Conservation (phyloP, 768 basidiomycete species). For the Boletus coccyginus region DNA sequence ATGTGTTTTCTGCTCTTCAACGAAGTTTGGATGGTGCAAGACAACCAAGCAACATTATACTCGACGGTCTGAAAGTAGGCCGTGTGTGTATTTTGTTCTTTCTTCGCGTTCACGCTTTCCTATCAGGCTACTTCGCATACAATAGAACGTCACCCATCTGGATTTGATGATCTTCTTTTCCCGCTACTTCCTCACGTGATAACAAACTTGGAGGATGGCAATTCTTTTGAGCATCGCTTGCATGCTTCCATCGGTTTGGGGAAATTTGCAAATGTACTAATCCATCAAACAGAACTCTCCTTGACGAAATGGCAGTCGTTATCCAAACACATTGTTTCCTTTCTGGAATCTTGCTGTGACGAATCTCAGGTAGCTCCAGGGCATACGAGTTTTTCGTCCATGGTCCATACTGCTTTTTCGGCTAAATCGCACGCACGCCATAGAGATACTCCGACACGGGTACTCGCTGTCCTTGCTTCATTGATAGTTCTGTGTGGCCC, state of each 20-base stretch:
- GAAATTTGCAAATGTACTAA: slow-evolving; percentile 28
- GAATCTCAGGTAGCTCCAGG: not conserved
- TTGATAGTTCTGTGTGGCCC: slow-evolving; percentile 47
- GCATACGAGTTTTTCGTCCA: slow-evolving; percentile 20
- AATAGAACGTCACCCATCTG: slow-evolving; percentile 14
- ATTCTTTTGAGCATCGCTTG: slow-evolving; percentile 17
- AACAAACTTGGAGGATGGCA: slow-evolving; percentile 6
- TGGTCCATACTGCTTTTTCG: slow-evolving; percentile 30
- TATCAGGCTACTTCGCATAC: slow-evolving; percentile 26
- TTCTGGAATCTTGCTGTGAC: slow-evolving; percentile 18
- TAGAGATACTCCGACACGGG: slow-evolving; percentile 41
- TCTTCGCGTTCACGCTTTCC: slow-evolving; percentile 4
- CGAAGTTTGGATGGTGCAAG: slow-evolving; percentile 33
- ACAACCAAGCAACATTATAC: slow-evolving; percentile 11
- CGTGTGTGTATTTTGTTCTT: not conserved
- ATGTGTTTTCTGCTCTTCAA: slow-evolving; percentile 36
- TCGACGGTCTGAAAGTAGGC: slow-evolving; percentile 32
- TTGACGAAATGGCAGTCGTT: slow-evolving; percentile 22
- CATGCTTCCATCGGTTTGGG: slow-evolving; percentile 23
- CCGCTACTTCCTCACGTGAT: slow-evolving; percentile 24
- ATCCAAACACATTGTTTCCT: slow-evolving; percentile 27
- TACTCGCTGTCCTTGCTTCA: slow-evolving; percentile 41
- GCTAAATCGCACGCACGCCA: slow-evolving; percentile 16
- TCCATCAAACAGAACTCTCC: slow-evolving; percentile 33
- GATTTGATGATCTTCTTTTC: slow-evolving; percentile 16